These are phyloP conservation scores for Globisporangium polare DNA, from an alignment of 352 stramenopile genomes.

Conservation along the genomic window DNA sequence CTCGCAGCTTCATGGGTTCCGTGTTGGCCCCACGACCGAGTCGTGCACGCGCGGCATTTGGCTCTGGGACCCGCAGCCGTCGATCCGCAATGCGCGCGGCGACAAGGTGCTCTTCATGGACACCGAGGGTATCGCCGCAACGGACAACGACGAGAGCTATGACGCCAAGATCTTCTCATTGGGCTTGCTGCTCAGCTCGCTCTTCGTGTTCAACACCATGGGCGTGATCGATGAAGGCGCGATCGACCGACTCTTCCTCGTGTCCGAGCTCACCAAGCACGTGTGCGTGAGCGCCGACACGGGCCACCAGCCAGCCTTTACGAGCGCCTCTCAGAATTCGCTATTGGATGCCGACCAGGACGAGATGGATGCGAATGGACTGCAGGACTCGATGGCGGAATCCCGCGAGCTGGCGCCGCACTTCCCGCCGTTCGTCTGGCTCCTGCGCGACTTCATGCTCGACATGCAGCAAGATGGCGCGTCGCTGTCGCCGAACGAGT, in stretches of 20 bases:
- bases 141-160: slow-evolving; percentile 85
- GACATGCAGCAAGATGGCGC: slow-evolving; percentile 68
- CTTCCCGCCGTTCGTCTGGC: slow-evolving; percentile 82
- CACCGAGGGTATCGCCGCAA: slow-evolving; percentile 81
- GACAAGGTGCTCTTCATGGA: slow-evolving; percentile 80
- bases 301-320: background rate
- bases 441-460: slow-evolving; percentile 80
- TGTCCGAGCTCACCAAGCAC: slow-evolving; percentile 83
- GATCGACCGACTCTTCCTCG: slow-evolving; percentile 81
- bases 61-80: slow-evolving; percentile 66
- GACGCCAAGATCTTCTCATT: slow-evolving; percentile 88
- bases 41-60: slow-evolving; percentile 85
- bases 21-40: slow-evolving; percentile 78
- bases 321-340: background rate
- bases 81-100: slow-evolving; percentile 50
- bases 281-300: slow-evolving; percentile 61
- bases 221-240: slow-evolving; percentile 85
- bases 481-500: slow-evolving; percentile 59
- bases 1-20: slow-evolving; percentile 33
- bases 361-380: slow-evolving; percentile 4
- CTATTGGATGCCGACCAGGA: slow-evolving; percentile 6
- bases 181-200: slow-evolving; percentile 69
- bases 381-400: slow-evolving; percentile 37
- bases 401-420: slow-evolving; percentile 58
- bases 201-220: slow-evolving; percentile 89